These are phyloP conservation scores for Penicillium lagena DNA, from an alignment of 495 filamentous ascomycete species.

Conservation along the genomic window DNA sequence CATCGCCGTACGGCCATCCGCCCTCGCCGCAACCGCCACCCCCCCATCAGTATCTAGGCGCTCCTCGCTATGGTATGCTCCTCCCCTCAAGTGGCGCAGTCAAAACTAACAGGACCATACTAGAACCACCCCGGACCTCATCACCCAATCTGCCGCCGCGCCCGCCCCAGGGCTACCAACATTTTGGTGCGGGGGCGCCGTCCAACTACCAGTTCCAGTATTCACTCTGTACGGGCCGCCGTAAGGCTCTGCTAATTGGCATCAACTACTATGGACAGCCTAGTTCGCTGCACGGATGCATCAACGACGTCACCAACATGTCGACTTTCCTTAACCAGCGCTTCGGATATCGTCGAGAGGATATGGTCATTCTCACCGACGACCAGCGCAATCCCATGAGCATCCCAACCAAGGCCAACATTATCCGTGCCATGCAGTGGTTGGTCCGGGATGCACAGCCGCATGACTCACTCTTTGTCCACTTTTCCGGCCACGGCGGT, in stretches of 20 bases:
- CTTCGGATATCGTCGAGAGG: conserved; percentile 86
- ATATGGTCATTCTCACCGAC: conserved; percentile 97
- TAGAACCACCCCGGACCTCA: conserved; percentile 7
- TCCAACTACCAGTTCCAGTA: conserved; percentile 80
- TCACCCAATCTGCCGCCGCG: conserved; percentile 23
- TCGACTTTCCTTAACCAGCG: conserved; percentile 78
- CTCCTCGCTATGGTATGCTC: not conserved
- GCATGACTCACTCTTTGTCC: conserved; percentile 94
- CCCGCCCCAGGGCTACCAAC: conserved; percentile 35
- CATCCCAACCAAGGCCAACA: conserved; percentile 89
- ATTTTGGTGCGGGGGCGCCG: conserved; percentile 74
- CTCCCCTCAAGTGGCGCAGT: not conserved
- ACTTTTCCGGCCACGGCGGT: conserved; percentile 95
- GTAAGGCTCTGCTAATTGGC: conserved; percentile 89
- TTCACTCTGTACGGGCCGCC: conserved; percentile 80
- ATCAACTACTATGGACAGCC: conserved; percentile 96
- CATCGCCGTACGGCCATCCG: conserved; percentile 7
- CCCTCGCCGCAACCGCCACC: conserved; percentile 14
- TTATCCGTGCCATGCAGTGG: conserved; percentile 97
- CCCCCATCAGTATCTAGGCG: conserved; percentile 2
- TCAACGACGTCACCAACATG: conserved; percentile 99
- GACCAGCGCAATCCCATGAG: conserved; percentile 95
- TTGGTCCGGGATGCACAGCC: conserved; percentile 91
- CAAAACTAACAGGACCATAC: not conserved
- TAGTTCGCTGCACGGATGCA: conserved; percentile 84